These are phyloP conservation scores for Ustilago hordei DNA, from an alignment of 1,284 basidiomycete species.

Conservation along the genomic window DNA sequence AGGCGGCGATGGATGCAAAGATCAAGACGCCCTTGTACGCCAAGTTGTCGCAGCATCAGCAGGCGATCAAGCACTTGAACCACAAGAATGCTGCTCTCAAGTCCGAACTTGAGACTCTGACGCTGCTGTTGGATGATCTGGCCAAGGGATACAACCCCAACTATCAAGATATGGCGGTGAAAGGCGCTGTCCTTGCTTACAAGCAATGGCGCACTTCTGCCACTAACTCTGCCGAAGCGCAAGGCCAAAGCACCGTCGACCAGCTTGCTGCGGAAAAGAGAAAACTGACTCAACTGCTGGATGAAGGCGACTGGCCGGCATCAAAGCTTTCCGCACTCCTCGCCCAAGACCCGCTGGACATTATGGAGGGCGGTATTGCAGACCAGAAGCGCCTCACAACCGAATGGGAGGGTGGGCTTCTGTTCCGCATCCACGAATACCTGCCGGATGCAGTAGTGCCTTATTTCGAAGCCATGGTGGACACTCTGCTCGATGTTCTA, in stretches of 20 bases:
- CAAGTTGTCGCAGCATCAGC: conserved; percentile 79
- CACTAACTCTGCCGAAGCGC: neutral
- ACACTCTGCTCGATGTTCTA: conserved; percentile 77
- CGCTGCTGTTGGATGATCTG: conserved; percentile 85
- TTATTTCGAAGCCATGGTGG: conserved; percentile 79
- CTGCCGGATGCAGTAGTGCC: conserved; percentile 85
- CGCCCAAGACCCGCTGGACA: conserved; percentile 66
- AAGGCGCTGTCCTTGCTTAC: conserved; percentile 94
- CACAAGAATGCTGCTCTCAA: conserved; percentile 79
- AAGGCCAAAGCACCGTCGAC: neutral
- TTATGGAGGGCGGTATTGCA: conserved; percentile 67
- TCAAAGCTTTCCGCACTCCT: conserved; percentile 78
- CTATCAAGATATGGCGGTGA: conserved; percentile 98
- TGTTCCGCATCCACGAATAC: conserved; percentile 85
- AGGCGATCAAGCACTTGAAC: conserved; percentile 81
- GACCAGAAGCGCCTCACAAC: conserved; percentile 22
- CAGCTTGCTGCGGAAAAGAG: conserved; percentile 12
- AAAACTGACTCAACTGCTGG: conserved; percentile 44
- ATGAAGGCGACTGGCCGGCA: conserved; percentile 69
- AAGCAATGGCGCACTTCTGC: conserved; percentile 75
- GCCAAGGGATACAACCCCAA: conserved; percentile 92
- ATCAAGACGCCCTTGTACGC: conserved; percentile 84
- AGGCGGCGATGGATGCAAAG: conserved; percentile 72
- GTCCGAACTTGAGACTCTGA: conserved; percentile 80
- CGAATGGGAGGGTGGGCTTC: conserved; percentile 38